Conservation (phyloP, 225 moss, liverwort and hornwort genomes). For the Asterella californica region DNA sequence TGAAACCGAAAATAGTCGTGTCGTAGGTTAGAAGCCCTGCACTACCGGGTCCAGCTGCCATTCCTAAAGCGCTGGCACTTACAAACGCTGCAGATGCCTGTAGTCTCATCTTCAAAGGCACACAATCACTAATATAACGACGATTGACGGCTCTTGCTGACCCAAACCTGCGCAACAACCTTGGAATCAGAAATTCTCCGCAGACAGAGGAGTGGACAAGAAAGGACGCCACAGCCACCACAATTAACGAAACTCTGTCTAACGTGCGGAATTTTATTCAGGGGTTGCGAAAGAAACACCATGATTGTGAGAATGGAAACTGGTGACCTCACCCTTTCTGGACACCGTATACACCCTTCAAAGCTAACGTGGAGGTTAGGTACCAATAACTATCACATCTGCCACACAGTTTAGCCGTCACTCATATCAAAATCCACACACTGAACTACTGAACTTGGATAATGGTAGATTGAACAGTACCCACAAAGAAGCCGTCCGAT, state of each 20-base stretch:
- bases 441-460: neutral
- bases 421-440: neutral
- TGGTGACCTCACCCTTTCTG: neutral
- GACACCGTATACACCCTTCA: neutral
- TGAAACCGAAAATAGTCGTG: slow-evolving; percentile 57
- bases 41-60: slow-evolving; percentile 81
- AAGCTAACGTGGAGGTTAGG: neutral
- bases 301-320: no score
- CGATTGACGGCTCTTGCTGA: slow-evolving; percentile 84
- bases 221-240: neutral
- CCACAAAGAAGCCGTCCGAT: slow-evolving; percentile 90
- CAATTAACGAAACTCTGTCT: neutral
- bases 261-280: neutral
- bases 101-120: slow-evolving; percentile 55
- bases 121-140: slow-evolving; percentile 81
- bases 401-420: no score
- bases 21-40: slow-evolving; percentile 59
- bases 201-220: neutral
- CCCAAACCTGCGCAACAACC: slow-evolving; percentile 51
- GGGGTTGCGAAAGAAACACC: neutral
- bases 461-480: slow-evolving; percentile 27
- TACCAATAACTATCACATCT: neutral
- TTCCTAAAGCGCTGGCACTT: slow-evolving; percentile 82
- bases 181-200: neutral
- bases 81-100: slow-evolving; percentile 88